Conservation (phyloP, 345 rosid genomes). For the Iberis pinnata region DNA sequence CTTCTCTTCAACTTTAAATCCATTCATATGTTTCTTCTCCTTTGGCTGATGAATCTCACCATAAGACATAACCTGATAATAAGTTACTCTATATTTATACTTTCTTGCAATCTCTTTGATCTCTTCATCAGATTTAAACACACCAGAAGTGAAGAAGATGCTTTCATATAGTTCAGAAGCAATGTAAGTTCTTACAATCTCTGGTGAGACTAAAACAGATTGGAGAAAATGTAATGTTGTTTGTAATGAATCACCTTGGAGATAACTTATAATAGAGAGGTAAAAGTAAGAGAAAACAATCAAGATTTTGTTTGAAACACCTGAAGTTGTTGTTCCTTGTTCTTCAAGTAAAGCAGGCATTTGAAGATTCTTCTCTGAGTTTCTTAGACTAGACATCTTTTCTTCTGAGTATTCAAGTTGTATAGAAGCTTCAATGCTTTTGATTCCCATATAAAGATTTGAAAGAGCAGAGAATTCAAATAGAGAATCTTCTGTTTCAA, state of each 20-base stretch:
- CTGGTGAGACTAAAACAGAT: conserved; percentile 50
- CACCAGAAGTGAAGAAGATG: conserved; percentile 33
- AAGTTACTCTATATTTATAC: conserved; percentile 67
- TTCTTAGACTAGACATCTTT: conserved; percentile 29
- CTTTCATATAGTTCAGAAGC: conserved; percentile 45
- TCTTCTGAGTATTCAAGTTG: conserved; percentile 34
- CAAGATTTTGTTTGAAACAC: conserved; percentile 47
- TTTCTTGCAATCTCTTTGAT: conserved; percentile 45
- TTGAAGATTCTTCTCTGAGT: conserved; percentile 77
- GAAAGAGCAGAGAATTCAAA: conserved; percentile 54
- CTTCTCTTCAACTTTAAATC: conserved; percentile 19
- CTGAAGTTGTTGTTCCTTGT: conserved; percentile 48
- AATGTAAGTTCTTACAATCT: conserved; percentile 36
- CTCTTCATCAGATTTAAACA: conserved; percentile 22
- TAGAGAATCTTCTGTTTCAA: conserved; percentile 32
- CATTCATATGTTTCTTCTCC: conserved; percentile 8
- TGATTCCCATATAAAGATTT: conserved; percentile 72
- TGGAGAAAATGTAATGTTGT: conserved; percentile 67
- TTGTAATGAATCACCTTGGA: conserved; percentile 61
- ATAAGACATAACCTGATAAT: conserved; percentile 54
- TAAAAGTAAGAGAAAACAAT: conserved; percentile 44
- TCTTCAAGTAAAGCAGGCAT: conserved; percentile 83
- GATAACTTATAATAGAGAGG: conserved; percentile 49
- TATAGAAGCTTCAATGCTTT: conserved; percentile 51
- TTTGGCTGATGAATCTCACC: conserved; percentile 37